A percentile compares a stretch with the other conserved stretches of the same genome.
phyloP scores from a whole-genome alignment of 495 filamentous ascomycete species.

The Massariosphaeria phaeospora region DNA sequence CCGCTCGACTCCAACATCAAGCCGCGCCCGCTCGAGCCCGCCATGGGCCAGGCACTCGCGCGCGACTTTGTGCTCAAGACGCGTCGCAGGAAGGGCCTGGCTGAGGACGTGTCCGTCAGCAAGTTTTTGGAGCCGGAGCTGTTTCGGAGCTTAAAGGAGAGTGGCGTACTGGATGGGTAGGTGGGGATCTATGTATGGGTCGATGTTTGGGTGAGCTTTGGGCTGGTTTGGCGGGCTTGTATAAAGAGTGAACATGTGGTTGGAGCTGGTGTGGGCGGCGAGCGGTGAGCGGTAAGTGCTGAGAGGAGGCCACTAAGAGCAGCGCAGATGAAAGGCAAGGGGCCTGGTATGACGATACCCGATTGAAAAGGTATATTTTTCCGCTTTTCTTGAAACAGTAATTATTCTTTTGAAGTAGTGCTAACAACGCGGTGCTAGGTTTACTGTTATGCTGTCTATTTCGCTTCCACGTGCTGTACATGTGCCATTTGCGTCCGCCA shows the following conservation, averaged over 20 bases:
- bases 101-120: conserved; percentile 89
- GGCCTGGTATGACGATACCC: neutral
- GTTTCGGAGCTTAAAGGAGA: conserved; percentile 80
- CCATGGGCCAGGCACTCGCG: conserved; percentile 77
- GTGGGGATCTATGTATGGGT: no score
- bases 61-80: conserved; percentile 97
- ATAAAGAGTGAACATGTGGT: no score
- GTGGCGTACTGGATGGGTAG: conserved; percentile 70
- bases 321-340: no score
- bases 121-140: conserved; percentile 95
- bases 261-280: no score
- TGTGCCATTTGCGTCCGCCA: neutral
- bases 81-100: conserved; percentile 82
- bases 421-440: neutral
- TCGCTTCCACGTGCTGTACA: no score
- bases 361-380: neutral
- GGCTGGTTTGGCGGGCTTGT: neutral
- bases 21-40: conserved; percentile 78
- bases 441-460: neutral
- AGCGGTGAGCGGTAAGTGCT: no score
- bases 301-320: no score
- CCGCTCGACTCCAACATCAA: conserved; percentile 84
- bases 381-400: neutral
- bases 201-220: no score
- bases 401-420: no score